Percentiles rank a stretch among this genome's conserved stretches.
Conservation (phyloP, 805 yeast species). For the Candida ulmi region DNA sequence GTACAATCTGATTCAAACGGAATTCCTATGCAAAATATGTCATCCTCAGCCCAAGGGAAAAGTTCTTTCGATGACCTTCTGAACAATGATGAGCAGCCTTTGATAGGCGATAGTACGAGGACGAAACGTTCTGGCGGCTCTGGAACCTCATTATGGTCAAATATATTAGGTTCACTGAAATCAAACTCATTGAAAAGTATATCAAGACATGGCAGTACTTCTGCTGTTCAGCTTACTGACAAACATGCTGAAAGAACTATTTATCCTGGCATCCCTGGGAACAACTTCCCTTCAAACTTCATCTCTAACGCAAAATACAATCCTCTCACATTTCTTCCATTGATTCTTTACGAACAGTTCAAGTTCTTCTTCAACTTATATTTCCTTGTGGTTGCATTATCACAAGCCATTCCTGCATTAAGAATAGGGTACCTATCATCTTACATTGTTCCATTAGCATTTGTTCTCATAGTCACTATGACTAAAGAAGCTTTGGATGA, state of each 20-base stretch:
- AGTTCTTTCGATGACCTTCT: slow-evolving; percentile 22
- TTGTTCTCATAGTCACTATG: slow-evolving; percentile 91
- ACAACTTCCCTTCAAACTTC: slow-evolving; percentile 59
- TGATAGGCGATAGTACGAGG: slow-evolving; percentile 3
- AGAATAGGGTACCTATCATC: slow-evolving; percentile 92
- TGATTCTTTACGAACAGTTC: slow-evolving; percentile 90
- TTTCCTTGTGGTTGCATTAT: slow-evolving; percentile 86
- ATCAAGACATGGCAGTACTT: slow-evolving; percentile 7
- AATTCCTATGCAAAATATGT: slow-evolving; percentile 27
- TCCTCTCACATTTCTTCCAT: slow-evolving; percentile 81
- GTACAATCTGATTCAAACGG: slow-evolving; percentile 28
- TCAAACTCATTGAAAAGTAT: slow-evolving; percentile 2
- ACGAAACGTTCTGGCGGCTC: not conserved
- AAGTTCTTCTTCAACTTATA: slow-evolving; percentile 93
- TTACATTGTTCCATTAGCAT: slow-evolving; percentile 89
- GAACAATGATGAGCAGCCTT: slow-evolving; percentile 14
- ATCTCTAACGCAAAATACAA: slow-evolving; percentile 93
- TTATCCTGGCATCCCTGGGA: slow-evolving; percentile 36
- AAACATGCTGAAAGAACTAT: slow-evolving; percentile 34
- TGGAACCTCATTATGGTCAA: slow-evolving; percentile 11
- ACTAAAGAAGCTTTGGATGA: slow-evolving; percentile 94
- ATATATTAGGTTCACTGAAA: slow-evolving; percentile 5
- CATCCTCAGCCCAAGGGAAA: slow-evolving; percentile 16
- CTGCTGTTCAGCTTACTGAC: slow-evolving; percentile 22
- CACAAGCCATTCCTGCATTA: slow-evolving; percentile 84